Conservation (phyloP, 495 filamentous ascomycete genomes). For the Xylaria nigripes region DNA sequence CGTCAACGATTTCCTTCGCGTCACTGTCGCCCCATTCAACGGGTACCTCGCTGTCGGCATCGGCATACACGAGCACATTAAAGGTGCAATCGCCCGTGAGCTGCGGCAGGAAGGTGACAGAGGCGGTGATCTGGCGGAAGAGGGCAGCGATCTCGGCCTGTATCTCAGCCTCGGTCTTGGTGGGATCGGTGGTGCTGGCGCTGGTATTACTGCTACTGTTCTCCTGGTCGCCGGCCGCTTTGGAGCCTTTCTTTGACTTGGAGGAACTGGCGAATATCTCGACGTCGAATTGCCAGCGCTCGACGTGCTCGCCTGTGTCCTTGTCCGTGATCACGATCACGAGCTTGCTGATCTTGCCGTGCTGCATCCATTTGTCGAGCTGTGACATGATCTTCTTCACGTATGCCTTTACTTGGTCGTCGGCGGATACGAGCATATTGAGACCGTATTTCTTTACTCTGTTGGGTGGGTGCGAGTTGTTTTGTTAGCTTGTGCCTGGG, state of each 20-base stretch:
- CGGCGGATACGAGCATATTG: conserved; percentile 91
- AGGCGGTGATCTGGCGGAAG: conserved; percentile 96
- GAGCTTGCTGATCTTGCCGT: conserved; percentile 91
- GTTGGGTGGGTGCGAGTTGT: not conserved
- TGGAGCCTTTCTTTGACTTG: conserved; percentile 52
- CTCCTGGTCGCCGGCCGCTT: conserved; percentile 46
- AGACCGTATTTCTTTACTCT: conserved; percentile 98
- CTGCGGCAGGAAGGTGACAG: conserved; percentile 92
- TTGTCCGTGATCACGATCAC: conserved; percentile 94
- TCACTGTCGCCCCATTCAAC: conserved; percentile 99
- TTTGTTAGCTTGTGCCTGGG: not conserved
- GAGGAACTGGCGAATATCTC: conserved; percentile 57
- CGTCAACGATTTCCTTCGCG: conserved; percentile 93
- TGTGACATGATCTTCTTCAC: conserved; percentile 98
- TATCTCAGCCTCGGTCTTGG: conserved; percentile 89
- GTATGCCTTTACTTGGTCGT: conserved; percentile 97
- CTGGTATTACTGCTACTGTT: conserved; percentile 11
- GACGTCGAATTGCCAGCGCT: conserved; percentile 97
- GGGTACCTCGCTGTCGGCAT: conserved; percentile 91
- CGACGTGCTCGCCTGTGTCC: conserved; percentile 91
- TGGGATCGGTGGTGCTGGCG: conserved; percentile 28
- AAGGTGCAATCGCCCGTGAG: conserved; percentile 92
- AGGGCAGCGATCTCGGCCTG: conserved; percentile 91
- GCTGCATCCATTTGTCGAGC: conserved; percentile 91
- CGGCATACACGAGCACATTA: conserved; percentile 96